Percentiles rank a stretch among this genome's conserved stretches.
Evolutionary conservation across 495 filamentous ascomycete genomes (phyloP).

Genomic region (Amniculicola lignicola): DNA sequence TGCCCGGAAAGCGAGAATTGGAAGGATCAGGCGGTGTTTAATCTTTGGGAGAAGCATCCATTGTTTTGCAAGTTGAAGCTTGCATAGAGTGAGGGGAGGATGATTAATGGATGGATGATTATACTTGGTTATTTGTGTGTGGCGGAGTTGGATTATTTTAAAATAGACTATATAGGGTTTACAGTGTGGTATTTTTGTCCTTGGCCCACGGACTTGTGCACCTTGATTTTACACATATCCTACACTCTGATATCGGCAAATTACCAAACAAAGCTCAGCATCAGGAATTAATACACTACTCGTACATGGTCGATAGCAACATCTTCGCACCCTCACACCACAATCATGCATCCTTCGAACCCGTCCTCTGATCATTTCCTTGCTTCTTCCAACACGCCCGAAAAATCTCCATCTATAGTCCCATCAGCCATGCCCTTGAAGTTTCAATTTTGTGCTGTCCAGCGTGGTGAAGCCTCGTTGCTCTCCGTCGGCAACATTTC

Average conservation of each 20-base stretch:
- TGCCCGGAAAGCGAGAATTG: constrained; percentile 37
- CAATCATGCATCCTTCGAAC: constrained; percentile 59
- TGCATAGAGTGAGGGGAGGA: not conserved
- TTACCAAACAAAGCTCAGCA: too few relatives aligned
- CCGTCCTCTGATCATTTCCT: constrained; percentile 80
- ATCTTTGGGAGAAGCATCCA: constrained; percentile 48
- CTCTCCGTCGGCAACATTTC: constrained; percentile 25
- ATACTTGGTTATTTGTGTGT: too few relatives aligned
- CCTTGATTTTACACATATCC: too few relatives aligned
- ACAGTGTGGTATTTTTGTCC: too few relatives aligned
- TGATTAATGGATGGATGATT: not conserved
- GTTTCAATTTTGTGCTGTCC: not conserved
- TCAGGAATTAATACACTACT: too few relatives aligned
- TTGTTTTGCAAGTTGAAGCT: constrained; percentile 26
- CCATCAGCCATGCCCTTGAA: not conserved
- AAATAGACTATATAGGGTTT: too few relatives aligned
- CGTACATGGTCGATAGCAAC: too few relatives aligned
- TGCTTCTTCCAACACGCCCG: constrained; percentile 89
- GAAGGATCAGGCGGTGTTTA: constrained; percentile 34
- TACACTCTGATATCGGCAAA: too few relatives aligned
- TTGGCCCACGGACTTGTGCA: too few relatives aligned
- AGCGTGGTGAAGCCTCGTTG: not conserved
- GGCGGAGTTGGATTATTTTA: too few relatives aligned
- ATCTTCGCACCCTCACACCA: too few relatives aligned
- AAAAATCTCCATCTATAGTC: constrained; percentile 81